Evolutionary conservation across 2,329 filamentous ascomycete species (phyloP).

Genomic region (Knoxdaviesia capensis): DNA sequence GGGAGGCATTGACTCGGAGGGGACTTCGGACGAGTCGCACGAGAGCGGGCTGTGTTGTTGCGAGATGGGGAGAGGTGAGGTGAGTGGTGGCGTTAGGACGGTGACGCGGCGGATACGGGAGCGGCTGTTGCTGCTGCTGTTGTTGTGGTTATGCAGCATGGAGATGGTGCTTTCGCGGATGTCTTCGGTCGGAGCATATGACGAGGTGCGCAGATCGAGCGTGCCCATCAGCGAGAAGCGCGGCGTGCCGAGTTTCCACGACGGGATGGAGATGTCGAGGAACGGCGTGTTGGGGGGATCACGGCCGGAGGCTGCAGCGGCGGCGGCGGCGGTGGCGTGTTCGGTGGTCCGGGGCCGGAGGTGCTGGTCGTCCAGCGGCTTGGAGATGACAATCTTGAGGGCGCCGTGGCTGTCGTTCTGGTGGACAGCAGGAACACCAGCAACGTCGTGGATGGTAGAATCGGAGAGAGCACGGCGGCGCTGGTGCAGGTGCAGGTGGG

Average conservation of each 20-base stretch:
- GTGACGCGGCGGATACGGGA: conserved; percentile 22
- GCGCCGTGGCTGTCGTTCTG: conserved; percentile 34
- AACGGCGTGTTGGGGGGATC: conserved; percentile 18
- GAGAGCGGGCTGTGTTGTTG: conserved; percentile 11
- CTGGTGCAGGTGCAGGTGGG: background rate
- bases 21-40: no score
- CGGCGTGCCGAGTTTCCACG: conserved; percentile 66
- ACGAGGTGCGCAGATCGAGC: conserved; percentile 61
- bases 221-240: conserved; percentile 61
- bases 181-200: conserved; percentile 58
- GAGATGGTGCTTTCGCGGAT: background rate
- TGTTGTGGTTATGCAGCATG: no score
- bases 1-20: no score
- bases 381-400: conserved; percentile 65
- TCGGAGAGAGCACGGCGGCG: conserved; percentile 54
- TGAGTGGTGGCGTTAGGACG: background rate
- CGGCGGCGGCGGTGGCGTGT: conserved; percentile 19
- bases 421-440: conserved; percentile 11
- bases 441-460: conserved; percentile 48
- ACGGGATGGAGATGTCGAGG: conserved; percentile 60
- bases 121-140: conserved; percentile 33
- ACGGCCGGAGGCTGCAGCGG: no score
- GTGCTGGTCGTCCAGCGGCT: conserved; percentile 33
- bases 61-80: background rate
- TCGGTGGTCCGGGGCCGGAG: conserved; percentile 22